Conservation (phyloP, 23 red algal species). For the Gracilaria caudata region DNA sequence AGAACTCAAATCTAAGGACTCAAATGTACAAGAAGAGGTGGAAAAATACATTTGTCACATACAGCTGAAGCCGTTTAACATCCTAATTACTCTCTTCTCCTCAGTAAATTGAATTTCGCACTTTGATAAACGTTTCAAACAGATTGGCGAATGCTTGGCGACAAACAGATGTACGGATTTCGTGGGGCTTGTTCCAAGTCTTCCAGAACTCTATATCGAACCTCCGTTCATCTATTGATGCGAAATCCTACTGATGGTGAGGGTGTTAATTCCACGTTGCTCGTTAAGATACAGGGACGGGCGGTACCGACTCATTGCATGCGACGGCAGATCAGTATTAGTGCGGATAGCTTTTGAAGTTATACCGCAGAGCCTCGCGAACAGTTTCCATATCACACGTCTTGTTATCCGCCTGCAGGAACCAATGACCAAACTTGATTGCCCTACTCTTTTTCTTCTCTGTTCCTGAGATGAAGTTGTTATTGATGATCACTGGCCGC, state of each 20-base stretch:
- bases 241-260: no score
- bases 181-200: no score
- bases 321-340: not conserved
- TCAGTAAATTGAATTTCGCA: not conserved
- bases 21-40: not conserved
- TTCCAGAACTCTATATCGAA: no score
- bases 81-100: not conserved
- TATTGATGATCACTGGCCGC: constrained; percentile 71
- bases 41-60: not conserved
- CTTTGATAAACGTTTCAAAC: not conserved
- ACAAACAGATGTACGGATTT: no score
- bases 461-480: constrained; percentile 79
- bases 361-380: constrained; percentile 29
- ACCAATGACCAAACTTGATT: constrained; percentile 67
- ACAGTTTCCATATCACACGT: constrained; percentile 35
- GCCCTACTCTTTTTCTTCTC: constrained; percentile 63
- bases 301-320: not conserved
- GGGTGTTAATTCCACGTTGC: no score
- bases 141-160: not conserved
- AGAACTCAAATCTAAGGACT: constrained; percentile 10
- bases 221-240: no score
- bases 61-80: constrained; percentile 6
- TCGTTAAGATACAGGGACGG: no score
- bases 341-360: constrained; percentile 19
- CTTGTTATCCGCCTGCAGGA: constrained; percentile 48